Conservation (phyloP, 257 asterid species). For the Solanum pimpinellifolium region DNA sequence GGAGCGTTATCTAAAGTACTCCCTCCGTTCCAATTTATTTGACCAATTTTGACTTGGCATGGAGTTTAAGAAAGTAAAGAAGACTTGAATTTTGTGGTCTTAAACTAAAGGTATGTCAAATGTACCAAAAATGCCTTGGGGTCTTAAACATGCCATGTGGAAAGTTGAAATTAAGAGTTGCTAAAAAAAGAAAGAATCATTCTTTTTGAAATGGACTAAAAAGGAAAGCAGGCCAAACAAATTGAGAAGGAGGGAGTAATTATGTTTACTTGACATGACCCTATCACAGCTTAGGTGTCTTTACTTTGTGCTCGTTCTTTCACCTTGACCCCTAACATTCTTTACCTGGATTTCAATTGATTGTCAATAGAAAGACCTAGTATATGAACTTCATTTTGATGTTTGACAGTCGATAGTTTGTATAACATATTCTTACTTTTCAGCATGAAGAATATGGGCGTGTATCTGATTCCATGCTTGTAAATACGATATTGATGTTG, state of each 20-base stretch:
- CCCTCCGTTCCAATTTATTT: neutral
- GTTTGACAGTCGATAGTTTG: neutral
- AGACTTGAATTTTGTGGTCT: neutral
- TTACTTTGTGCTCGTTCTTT: neutral
- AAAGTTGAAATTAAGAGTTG: neutral
- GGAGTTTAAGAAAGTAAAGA: neutral
- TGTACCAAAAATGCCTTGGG: neutral
- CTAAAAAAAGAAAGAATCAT: neutral
- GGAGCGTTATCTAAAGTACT: neutral
- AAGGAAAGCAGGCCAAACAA: neutral
- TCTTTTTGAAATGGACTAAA: too few species aligned
- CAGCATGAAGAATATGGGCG: constrained; percentile 76
- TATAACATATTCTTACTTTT: constrained; percentile 3
- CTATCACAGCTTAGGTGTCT: neutral
- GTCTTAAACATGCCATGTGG: neutral
- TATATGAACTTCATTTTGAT: neutral
- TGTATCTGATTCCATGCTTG: constrained; percentile 87
- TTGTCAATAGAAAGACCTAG: neutral
- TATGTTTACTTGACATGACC: neutral
- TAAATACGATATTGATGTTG: constrained; percentile 71
- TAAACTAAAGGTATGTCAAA: neutral
- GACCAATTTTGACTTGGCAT: neutral
- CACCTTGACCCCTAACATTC: neutral
- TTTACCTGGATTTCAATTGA: neutral
- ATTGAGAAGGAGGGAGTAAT: neutral